A percentile compares a stretch with the other conserved stretches of the same genome.
Conservation (phyloP, 148 eudicot species). For the Dianthus caryophyllus region DNA sequence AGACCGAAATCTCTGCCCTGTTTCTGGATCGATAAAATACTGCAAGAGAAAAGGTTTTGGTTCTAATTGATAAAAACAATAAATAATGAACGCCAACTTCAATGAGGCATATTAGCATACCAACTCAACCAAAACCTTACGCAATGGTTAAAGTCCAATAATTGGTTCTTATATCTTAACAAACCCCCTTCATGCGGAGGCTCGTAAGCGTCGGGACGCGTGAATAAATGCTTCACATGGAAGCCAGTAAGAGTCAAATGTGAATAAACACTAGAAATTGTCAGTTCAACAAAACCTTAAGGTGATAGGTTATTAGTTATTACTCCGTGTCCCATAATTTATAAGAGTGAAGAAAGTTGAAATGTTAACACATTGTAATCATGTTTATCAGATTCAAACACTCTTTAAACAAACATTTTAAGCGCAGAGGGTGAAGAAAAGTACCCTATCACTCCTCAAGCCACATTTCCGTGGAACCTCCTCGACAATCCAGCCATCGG, state of each 20-base stretch:
- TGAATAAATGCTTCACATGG: too few species aligned
- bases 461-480: conserved; percentile 45
- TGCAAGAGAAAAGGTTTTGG: conserved; percentile 31
- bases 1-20: conserved; percentile 62
- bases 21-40: conserved; percentile 65
- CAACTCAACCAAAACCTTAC: too few species aligned
- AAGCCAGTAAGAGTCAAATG: too few species aligned
- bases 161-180: too few species aligned
- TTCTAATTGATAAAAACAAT: neutral
- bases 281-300: too few species aligned
- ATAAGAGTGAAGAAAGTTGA: neutral
- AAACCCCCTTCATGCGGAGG: too few species aligned
- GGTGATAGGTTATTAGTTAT: too few species aligned
- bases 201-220: too few species aligned
- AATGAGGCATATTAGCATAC: too few species aligned
- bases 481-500: conserved; percentile 55
- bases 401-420: neutral
- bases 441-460: conserved; percentile 53
- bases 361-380: neutral
- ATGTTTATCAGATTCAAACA: neutral
- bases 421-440: neutral
- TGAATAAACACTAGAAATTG: too few species aligned
- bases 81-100: neutral
- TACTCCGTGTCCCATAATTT: too few species aligned
- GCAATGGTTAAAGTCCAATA: too few species aligned